Base-by-base conservation (phyloP, 73 alveolate species). In the Vitrella brassicaformis region DNA sequence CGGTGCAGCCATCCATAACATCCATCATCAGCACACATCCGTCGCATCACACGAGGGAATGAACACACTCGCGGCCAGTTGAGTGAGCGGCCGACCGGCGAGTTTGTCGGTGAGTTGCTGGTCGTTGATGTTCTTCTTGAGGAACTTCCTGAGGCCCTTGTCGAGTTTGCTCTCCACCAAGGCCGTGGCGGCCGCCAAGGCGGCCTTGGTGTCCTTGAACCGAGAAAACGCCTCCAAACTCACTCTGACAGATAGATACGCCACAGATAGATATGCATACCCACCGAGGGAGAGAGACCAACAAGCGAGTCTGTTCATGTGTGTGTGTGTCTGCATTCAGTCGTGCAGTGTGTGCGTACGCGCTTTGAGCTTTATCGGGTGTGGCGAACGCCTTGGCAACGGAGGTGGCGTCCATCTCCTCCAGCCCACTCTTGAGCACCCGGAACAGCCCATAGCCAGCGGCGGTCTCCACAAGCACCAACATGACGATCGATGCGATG, bases 121-220 rank as follows among this genome's bases (percentile, higher is more conserved):
- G 22, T 80, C 31, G 32, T 88, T 86, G 76, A 90, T 86, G 85
- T 91, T 82, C 71, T 82, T 82, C 74, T 88, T 79, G 8, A 91
- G 81, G 79, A 91, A 91, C 81, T 88, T 91, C 87, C 87, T 89
- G 30, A 91, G 88, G 56, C 84, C 88, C 81, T 86, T 88, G 67
- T 93, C 86, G 73, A 91, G 80, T 75, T 86, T 90, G 28, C 95
- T 92, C 46, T 86, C 83, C 31, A 89, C 79, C 26, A 91, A 85
- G 78, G 88, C 80, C 66, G 81, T 88, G 64, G 75, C 85, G 0
- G 95, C 86, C 81, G 88, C 87, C 79, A 91, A 89, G 30, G 97
- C 97, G 67, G 87, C 89, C 85, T 91, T 92, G 45, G 97, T 91
- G 71, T 91, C 97, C 84, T 89, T 86, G 85, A 91, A 91, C 82